Conservation (phyloP, 2,329 filamentous ascomycete genomes). For the Penicillium sclerotiorum region DNA sequence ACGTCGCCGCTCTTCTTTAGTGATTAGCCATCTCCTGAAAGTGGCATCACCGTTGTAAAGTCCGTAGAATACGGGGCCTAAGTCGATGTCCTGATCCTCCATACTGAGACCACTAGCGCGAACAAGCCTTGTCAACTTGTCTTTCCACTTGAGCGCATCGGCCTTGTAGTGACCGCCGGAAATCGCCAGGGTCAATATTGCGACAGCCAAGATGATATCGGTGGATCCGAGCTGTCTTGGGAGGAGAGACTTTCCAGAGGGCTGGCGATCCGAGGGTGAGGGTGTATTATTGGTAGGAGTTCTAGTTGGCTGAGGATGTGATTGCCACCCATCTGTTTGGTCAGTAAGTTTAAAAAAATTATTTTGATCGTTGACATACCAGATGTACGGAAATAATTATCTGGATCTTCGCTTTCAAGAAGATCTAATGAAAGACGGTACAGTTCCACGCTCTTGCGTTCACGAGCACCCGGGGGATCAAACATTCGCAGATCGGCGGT, state of each 20-base stretch:
- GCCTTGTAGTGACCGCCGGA: slow-evolving; percentile 55
- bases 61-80: slow-evolving; percentile 44
- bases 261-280: slow-evolving; percentile 12
- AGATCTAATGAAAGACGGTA: slow-evolving; percentile 39
- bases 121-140: slow-evolving; percentile 46
- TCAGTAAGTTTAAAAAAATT: not conserved
- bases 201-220: slow-evolving; percentile 52
- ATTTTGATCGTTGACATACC: slow-evolving; percentile 5
- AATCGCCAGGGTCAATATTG: slow-evolving; percentile 50
- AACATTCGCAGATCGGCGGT: slow-evolving; percentile 51
- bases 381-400: slow-evolving; percentile 23
- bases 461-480: slow-evolving; percentile 45
- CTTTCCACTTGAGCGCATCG: slow-evolving; percentile 54
- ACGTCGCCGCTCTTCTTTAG: slow-evolving; percentile 48
- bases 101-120: slow-evolving; percentile 42
- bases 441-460: slow-evolving; percentile 34
- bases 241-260: slow-evolving; percentile 17
- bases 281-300: slow-evolving; percentile 3
- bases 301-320: slow-evolving; percentile 8
- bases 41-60: slow-evolving; percentile 28
- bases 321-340: slow-evolving; percentile 18
- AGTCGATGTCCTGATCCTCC: slow-evolving; percentile 41
- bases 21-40: slow-evolving; percentile 21
- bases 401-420: slow-evolving; percentile 28
- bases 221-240: slow-evolving; percentile 19